Evolutionary conservation across 768 basidiomycete genomes (phyloP).

Genomic region (Termitomyces sp.): DNA sequence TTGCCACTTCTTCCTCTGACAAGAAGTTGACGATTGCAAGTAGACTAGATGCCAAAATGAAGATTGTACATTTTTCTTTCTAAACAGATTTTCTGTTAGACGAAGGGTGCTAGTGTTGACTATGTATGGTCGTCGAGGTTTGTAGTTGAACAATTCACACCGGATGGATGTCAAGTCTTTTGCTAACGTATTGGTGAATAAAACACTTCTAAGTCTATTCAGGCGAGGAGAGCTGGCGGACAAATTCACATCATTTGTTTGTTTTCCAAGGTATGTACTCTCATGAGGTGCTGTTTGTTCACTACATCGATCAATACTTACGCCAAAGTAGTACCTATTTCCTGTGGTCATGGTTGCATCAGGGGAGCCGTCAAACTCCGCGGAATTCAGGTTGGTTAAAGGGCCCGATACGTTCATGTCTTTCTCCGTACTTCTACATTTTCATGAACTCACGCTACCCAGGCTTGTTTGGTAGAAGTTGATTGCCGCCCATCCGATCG

Average conservation of each 20-base stretch:
- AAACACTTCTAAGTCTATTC: constrained; percentile 46
- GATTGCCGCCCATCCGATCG: constrained; percentile 36
- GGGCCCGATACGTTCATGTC: constrained; percentile 42
- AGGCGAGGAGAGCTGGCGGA: constrained; percentile 37
- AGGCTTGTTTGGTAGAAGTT: constrained; percentile 53
- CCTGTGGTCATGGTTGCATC: constrained; percentile 24
- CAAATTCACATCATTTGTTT: constrained; percentile 48
- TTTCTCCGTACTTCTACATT: not conserved
- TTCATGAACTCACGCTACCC: not conserved
- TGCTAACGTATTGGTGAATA: constrained; percentile 51
- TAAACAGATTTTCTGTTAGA: constrained; percentile 23
- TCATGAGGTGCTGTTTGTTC: not conserved
- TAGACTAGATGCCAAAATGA: constrained; percentile 45
- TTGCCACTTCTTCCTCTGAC: constrained; percentile 66
- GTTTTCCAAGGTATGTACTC: constrained; percentile 32
- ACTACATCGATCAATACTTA: not conserved
- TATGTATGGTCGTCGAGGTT: constrained; percentile 33
- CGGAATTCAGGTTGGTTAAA: constrained; percentile 54
- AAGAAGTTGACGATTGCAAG: constrained; percentile 53
- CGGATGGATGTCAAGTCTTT: not conserved
- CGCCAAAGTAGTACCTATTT: not conserved
- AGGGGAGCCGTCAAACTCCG: constrained; percentile 39
- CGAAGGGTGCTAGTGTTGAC: constrained; percentile 36
- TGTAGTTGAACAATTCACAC: not conserved
- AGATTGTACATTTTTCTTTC: constrained; percentile 32